Base-by-base conservation (phyloP, 805 yeast genomes). In the Kockiozyma suomiensis region DNA sequence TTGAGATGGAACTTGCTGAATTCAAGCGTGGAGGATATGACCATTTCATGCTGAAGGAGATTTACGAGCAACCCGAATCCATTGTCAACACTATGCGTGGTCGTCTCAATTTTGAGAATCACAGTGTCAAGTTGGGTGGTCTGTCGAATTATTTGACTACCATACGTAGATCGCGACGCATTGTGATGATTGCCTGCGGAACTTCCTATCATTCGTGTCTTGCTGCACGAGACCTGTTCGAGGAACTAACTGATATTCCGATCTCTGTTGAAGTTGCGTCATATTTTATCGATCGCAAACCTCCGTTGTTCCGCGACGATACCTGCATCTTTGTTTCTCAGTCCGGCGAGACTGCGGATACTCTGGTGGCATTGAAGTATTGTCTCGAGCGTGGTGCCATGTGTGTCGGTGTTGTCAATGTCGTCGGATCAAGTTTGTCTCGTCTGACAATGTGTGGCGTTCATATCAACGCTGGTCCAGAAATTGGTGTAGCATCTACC, bases 11-110 rank as follows among this genome's bases (percentile, higher is more conserved):
- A 78, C 84, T 94, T 73, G 94, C 96, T 63, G 96, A 94, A 79
- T 93, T 94, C 74, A 94, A 93, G 98, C 93, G 90, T 79, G 99
- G 99, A 70, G 88, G 90, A 65, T 93, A 87, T 79, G 85, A 84
- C 69, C 99, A 94, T 78, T 94, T 93, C 77, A 94, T 94, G 99
- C 96, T 91, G 79, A 94, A 94, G 82, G 99, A 94, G 79, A 94
- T 94, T 69, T 90, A 88, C 72, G 99, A 94, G 78, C 99, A 94
- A 79, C 99, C 99, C 41, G 99, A 94, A 73, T 92, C 98, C 2
- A 88, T 97, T 54, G 88, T 92, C 75, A 94, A 94, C 80, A 94
- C 99, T 52, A 94, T 94, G 99, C 88, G 99, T 81, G 99, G 99
- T 72, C 90, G 99, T 80, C 81, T 94, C 64, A 98, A 94, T 76